Conservation (phyloP, 495 filamentous ascomycete genomes). For the Rhypophila decipiens region DNA sequence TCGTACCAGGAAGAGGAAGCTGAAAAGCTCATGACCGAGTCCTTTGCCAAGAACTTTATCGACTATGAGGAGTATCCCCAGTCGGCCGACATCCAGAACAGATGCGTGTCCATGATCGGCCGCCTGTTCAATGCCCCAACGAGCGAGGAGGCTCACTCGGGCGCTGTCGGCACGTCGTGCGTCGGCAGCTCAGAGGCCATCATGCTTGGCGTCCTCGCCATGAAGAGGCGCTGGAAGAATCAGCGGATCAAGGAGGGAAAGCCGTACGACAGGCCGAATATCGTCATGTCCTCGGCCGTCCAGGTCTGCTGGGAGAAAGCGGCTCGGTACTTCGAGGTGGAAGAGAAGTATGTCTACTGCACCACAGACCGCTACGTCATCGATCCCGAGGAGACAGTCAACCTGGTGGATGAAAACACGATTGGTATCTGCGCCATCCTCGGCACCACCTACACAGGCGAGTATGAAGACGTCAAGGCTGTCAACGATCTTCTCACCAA, state of each 20-base stretch:
- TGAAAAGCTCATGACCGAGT: constrained; percentile 84
- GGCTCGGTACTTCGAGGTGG: constrained; percentile 87
- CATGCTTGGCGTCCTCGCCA: constrained; percentile 82
- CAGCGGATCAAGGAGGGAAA: constrained; percentile 72
- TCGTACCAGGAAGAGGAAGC: constrained; percentile 69
- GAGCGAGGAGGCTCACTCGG: constrained; percentile 32
- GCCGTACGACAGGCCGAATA: constrained; percentile 69
- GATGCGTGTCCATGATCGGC: constrained; percentile 91
- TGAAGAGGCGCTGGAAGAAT: constrained; percentile 95
- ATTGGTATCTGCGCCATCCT: constrained; percentile 89
- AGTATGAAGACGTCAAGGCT: constrained; percentile 87
- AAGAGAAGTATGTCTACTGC: constrained; percentile 85
- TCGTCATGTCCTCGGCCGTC: constrained; percentile 87
- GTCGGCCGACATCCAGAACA: constrained; percentile 83
- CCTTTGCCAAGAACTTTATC: constrained; percentile 88
- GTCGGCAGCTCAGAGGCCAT: constrained; percentile 86
- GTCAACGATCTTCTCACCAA: constrained; percentile 77
- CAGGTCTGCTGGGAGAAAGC: constrained; percentile 98
- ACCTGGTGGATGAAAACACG: constrained; percentile 89
- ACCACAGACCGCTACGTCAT: constrained; percentile 75
- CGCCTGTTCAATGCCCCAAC: constrained; percentile 72
- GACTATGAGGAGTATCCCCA: constrained; percentile 92
- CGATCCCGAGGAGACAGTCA: constrained; percentile 74
- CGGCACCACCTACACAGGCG: constrained; percentile 90
- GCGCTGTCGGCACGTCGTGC: constrained; percentile 76